Conservation (phyloP, 495 filamentous ascomycete species). For the Podospora anserina region DNA sequence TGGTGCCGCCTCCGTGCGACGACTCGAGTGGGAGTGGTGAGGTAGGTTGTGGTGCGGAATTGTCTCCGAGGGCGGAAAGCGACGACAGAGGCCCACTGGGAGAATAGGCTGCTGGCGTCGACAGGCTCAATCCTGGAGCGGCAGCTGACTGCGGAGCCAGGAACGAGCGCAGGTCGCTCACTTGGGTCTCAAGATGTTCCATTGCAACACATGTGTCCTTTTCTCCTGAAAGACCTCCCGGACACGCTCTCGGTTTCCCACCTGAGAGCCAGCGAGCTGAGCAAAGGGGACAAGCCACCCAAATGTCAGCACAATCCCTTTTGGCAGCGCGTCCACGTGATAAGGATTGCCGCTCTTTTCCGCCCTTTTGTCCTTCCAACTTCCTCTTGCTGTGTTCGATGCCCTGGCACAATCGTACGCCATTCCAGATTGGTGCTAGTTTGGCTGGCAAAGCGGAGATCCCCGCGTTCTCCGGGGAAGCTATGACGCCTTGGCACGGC, state of each 20-base stretch:
- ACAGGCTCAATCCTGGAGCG: slow-evolving; percentile 16
- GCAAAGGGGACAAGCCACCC: background rate
- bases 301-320: background rate
- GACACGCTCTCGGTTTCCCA: background rate
- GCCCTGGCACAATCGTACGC: background rate
- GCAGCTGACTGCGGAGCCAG: slow-evolving; percentile 29
- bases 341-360: background rate
- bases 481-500: background rate
- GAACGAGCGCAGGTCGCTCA: slow-evolving; percentile 54
- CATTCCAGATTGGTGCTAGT: background rate
- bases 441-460: background rate
- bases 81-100: slow-evolving; percentile 25
- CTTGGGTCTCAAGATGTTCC: slow-evolving; percentile 56
- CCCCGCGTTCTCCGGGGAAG: background rate
- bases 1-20: slow-evolving; percentile 8
- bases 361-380: background rate
- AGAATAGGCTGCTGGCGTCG: slow-evolving; percentile 19
- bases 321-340: background rate
- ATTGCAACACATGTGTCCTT: slow-evolving; percentile 26
- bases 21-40: slow-evolving; percentile 12
- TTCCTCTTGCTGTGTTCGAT: background rate
- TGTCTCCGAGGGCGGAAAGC: slow-evolving; percentile 38
- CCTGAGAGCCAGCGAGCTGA: background rate
- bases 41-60: slow-evolving; percentile 31
- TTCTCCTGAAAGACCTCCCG: background rate